These are phyloP conservation scores for Metarhizium guizhouense DNA, from an alignment of 2,329 filamentous ascomycete species.

Conservation along the genomic window DNA sequence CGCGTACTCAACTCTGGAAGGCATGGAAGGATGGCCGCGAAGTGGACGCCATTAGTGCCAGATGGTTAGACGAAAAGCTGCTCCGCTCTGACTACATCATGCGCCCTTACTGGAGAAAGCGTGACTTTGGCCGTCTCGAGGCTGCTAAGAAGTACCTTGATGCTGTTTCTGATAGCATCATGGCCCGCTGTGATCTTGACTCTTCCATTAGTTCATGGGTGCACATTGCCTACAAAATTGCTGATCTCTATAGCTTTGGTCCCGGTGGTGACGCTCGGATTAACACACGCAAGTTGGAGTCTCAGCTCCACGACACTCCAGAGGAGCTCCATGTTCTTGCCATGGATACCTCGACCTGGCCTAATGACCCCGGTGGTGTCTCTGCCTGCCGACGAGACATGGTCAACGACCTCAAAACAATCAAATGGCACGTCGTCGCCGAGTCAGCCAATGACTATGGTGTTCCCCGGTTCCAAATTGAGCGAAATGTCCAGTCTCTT, in stretches of 20 bases:
- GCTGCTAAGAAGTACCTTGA: not conserved
- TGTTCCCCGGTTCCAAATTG: slow-evolving; percentile 1
- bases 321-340: not conserved
- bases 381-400: not conserved
- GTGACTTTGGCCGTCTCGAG: not conserved
- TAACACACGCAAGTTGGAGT: not conserved
- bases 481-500: not conserved
- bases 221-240: not conserved
- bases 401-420: not conserved
- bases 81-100: not conserved
- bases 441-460: not conserved
- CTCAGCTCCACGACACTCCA: not conserved
- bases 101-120: not conserved
- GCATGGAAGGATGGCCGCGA: not conserved
- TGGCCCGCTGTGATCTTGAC: not conserved
- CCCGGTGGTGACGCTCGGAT: not conserved
- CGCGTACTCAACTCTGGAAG: not conserved
- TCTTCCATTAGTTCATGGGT: not conserved
- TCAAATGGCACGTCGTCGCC: not conserved
- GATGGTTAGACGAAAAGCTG: not conserved
- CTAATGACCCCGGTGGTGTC: not conserved
- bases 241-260: not conserved
- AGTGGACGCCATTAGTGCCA: not conserved
- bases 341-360: not conserved
- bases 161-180: not conserved